phyloP scores from a whole-genome alignment of 257 asterid species.

The Solanum habrochaites region DNA sequence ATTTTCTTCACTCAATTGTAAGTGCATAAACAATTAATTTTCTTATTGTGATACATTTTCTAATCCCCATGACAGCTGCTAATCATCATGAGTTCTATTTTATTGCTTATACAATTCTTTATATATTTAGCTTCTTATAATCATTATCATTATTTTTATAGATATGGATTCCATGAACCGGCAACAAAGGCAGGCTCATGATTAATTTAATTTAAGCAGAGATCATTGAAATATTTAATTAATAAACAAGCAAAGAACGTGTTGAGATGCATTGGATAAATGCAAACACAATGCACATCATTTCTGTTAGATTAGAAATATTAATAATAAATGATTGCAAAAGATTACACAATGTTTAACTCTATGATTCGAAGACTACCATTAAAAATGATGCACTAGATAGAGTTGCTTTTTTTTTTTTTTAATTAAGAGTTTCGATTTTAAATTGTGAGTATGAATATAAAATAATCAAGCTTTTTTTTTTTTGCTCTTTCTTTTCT shows the following conservation, averaged over 20 bases:
- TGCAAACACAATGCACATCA: background rate
- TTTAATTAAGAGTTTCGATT: rapidly evolving
- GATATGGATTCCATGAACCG: background rate
- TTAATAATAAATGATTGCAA: background rate
- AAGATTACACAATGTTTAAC: background rate
- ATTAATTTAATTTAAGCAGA: background rate
- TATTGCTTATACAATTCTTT: background rate
- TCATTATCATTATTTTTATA: background rate
- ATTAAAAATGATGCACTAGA: too few species aligned
- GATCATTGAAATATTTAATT: background rate
- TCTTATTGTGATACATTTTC: background rate
- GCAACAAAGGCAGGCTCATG: background rate
- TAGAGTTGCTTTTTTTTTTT: rapidly evolving
- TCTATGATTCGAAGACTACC: background rate
- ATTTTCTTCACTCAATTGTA: background rate
- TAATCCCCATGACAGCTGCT: background rate
- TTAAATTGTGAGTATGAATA: rapidly evolving
- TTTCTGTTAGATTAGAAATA: background rate
- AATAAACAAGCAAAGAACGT: background rate
- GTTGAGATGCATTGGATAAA: background rate
- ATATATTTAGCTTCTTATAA: background rate
- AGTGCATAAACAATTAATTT: background rate
- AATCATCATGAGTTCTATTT: background rate
- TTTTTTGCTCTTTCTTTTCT: background rate
- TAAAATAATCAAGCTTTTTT: background rate